These are phyloP conservation scores for Mycena indigotica DNA, from an alignment of 768 basidiomycete species.

Conservation along the genomic window DNA sequence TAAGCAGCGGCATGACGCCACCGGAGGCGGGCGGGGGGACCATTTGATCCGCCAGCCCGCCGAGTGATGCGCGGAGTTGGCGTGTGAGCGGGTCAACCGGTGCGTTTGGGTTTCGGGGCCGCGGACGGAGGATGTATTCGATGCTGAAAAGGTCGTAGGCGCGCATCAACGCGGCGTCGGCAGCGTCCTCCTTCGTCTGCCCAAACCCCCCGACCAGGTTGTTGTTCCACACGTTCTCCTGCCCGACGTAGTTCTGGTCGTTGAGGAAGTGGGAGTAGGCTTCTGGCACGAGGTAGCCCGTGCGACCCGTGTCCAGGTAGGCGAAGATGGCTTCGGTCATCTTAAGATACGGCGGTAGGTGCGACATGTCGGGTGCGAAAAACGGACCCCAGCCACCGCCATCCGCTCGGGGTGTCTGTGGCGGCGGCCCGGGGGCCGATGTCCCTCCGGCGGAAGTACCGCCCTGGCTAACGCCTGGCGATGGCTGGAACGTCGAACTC, in stretches of 20 bases:
- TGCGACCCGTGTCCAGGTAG: conserved; percentile 14
- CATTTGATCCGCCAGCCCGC: not conserved
- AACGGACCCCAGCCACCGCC: conserved; percentile 13
- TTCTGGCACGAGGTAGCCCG: conserved; percentile 15
- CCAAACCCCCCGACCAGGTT: conserved; percentile 7
- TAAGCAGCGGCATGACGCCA: conserved; percentile 15
- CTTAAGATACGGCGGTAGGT: conserved; percentile 1
- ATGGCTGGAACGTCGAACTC: not conserved
- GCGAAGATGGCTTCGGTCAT: conserved; percentile 16
- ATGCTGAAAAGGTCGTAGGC: conserved; percentile 19
- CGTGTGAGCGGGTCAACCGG: not conserved
- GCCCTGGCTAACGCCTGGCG: not conserved
- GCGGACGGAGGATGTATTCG: conserved; percentile 15
- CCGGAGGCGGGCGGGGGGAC: not conserved
- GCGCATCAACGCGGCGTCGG: conserved; percentile 18
- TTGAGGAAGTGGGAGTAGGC: conserved; percentile 18
- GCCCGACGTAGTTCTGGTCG: conserved; percentile 14
- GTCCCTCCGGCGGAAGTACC: not conserved
- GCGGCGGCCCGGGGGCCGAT: not conserved
- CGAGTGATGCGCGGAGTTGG: not conserved
- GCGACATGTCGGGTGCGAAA: conserved; percentile 11
- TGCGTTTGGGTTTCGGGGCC: not conserved
- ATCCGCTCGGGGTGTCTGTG: not conserved
- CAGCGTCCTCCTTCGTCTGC: conserved; percentile 14
- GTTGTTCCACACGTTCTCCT: conserved; percentile 13